Percentiles rank a stretch among this genome's conserved stretches.
Conservation (phyloP, 2,329 filamentous ascomycete species). For the Rutstroemia sp. region DNA sequence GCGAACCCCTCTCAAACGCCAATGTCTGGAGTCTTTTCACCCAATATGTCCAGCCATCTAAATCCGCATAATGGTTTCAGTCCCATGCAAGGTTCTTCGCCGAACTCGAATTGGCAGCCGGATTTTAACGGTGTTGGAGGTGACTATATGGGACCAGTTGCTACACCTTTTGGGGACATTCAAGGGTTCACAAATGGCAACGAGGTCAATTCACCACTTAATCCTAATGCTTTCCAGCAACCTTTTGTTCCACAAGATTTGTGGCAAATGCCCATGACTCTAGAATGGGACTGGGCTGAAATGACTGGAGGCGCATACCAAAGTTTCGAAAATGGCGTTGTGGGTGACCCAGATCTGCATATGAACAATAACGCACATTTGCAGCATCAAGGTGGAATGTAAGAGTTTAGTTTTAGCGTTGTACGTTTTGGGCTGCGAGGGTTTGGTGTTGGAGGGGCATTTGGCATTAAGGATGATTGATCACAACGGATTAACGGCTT, state of each 20-base stretch:
- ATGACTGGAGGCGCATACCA: conserved; percentile 60
- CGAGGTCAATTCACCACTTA: conserved; percentile 25
- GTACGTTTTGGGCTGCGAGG: neutral
- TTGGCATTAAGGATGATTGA: neutral
- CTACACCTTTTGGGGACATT: conserved; percentile 25
- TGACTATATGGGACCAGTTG: conserved; percentile 23
- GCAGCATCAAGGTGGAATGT: conserved; percentile 17
- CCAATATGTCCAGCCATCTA: conserved; percentile 13
- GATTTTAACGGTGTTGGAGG: conserved; percentile 14
- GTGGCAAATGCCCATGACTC: conserved; percentile 91
- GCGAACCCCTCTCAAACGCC: conserved; percentile 16
- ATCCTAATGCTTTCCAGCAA: conserved; percentile 57
- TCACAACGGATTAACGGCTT: neutral
- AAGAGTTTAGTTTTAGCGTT: conserved; percentile 1
- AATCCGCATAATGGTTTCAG: conserved; percentile 26
- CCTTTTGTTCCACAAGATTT: conserved; percentile 88
- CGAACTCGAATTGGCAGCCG: conserved; percentile 17
- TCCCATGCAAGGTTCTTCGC: conserved; percentile 20
- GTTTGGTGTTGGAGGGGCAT: neutral
- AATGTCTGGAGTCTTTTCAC: conserved; percentile 25
- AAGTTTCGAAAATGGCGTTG: conserved; percentile 51
- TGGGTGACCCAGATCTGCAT: conserved; percentile 22
- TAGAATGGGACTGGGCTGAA: conserved; percentile 71
- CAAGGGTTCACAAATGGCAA: conserved; percentile 23
- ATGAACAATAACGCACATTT: conserved; percentile 22